These are phyloP conservation scores for Aspergillus caelatus DNA, from an alignment of 2,329 filamentous ascomycete species.

Conservation along the genomic window DNA sequence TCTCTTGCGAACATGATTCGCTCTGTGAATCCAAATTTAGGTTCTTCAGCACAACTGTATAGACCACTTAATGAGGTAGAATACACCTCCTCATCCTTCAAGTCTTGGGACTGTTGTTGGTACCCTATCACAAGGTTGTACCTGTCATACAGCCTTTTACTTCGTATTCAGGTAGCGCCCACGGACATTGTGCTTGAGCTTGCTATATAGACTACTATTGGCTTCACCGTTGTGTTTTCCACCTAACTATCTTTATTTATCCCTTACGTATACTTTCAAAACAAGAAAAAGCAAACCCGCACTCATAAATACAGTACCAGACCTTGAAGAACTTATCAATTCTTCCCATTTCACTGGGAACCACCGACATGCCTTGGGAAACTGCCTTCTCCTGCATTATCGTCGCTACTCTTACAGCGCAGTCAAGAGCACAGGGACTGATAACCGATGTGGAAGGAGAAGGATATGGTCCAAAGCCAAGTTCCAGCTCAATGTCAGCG, in stretches of 20 bases:
- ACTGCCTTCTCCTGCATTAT: conserved; percentile 1
- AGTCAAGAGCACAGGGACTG: conserved; percentile 15
- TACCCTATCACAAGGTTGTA: neutral
- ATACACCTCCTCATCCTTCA: neutral
- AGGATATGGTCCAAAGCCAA: conserved; percentile 13
- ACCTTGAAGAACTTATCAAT: neutral
- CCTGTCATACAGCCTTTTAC: neutral
- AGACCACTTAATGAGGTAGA: conserved; percentile 12
- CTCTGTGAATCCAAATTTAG: neutral
- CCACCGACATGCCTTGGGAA: conserved; percentile 8
- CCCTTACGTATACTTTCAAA: no score
- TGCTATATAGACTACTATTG: neutral
- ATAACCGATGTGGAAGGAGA: conserved; percentile 17
- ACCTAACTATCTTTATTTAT: no score
- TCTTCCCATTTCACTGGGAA: neutral
- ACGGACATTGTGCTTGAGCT: neutral
- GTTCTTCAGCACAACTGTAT: conserved; percentile 9
- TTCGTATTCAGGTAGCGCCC: neutral
- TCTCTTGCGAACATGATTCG: conserved; percentile 14
- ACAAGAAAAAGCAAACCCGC: neutral
- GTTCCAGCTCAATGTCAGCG: conserved; percentile 10
- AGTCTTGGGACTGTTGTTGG: neutral
- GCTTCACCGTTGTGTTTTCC: no score
- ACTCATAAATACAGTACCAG: neutral
- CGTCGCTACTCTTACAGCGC: conserved; percentile 11